These are phyloP conservation scores for Ophiostoma ulmi DNA, from an alignment of 2,329 filamentous ascomycete species.

Conservation along the genomic window DNA sequence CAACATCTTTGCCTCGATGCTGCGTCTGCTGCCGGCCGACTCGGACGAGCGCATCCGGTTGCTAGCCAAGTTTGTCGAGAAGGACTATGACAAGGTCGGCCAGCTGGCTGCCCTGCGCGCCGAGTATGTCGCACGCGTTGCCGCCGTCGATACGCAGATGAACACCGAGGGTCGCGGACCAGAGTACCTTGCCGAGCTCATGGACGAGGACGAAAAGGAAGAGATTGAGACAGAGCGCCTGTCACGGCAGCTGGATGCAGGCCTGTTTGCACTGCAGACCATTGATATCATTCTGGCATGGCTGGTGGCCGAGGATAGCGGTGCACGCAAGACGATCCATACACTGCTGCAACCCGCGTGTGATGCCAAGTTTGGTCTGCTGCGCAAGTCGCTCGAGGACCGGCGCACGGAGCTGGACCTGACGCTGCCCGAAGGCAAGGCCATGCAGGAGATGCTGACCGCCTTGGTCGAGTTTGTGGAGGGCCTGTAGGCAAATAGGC, in stretches of 20 bases:
- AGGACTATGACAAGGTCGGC: constrained; percentile 78
- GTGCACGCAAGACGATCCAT: constrained; percentile 61
- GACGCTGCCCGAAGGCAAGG: constrained; percentile 54
- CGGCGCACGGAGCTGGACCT: constrained; percentile 46
- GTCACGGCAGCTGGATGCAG: constrained; percentile 71
- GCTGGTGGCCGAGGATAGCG: constrained; percentile 83
- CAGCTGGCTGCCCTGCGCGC: constrained; percentile 67
- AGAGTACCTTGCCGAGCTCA: constrained; percentile 40
- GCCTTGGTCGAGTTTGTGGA: constrained; percentile 49
- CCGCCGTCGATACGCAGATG: constrained; percentile 59
- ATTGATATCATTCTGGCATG: constrained; percentile 83
- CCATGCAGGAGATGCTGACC: constrained; percentile 51
- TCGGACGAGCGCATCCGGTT: constrained; percentile 74
- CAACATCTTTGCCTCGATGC: constrained; percentile 75
- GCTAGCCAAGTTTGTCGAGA: constrained; percentile 92
- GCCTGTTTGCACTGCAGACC: constrained; percentile 75
- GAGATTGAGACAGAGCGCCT: constrained; percentile 66
- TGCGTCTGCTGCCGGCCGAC: constrained; percentile 72
- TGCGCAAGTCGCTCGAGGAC: constrained; percentile 64
- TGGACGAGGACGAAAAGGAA: constrained; percentile 55
- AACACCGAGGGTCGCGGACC: constrained; percentile 34
- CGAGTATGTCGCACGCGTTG: constrained; percentile 62
- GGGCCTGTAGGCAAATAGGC: not conserved
- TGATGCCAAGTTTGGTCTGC: constrained; percentile 43
- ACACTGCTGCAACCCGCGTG: constrained; percentile 48